Base-by-base conservation (phyloP, 2,329 filamentous ascomycete species). In the Niveomyces coronatus region DNA sequence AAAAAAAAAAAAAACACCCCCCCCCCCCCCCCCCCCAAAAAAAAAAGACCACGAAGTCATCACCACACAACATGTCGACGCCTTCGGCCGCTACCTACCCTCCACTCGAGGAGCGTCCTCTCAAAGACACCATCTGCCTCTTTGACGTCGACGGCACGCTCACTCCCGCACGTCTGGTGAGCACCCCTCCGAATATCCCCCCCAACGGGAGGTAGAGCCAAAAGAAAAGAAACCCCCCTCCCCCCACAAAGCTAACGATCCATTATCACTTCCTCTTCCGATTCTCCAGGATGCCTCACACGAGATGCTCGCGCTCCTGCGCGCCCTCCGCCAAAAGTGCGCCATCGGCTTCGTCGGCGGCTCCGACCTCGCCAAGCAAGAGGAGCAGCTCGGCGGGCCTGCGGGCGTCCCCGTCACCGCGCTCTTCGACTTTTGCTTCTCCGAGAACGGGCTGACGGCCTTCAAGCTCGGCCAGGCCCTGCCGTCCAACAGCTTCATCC, bases 111-210 rank as follows among this genome's bases (percentile, higher is more conserved):
- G 71, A 89, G 53, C 85, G 91, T 49, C 85, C 85, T 30, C 67
- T 95, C 62, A 85, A 88, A 68, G 86, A 91, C 71, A 96, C 89
- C 47, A 84, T 98, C 62, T 80, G 78, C 55, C 81, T 98, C 47
- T 98, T 98, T 64, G 91, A 98, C 64, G 91, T 98, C 44, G 91
- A 98, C 60, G 85, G 77, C 55, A 95, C 91, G 20, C 76, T 98
- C 50, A 91, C 87, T 13, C 82, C 79, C 29, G 80, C 91, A 31
- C 79, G 91, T 48, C 71, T 73, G 52, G 85, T 93, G 69, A 44
- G 70, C 60, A 20, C 13, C 32, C 13, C 17, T n/a, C 7, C 38
- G 13, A 13, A 9, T 16, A 18, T 18, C 26, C 35, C n/a, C 15
- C 19, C 40, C 44, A 13, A 41, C n/a, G 4, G n/a, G n/a, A n/a